Conservation (phyloP, 202 grass and related monocot species). For the Alloteropsis angusta region DNA sequence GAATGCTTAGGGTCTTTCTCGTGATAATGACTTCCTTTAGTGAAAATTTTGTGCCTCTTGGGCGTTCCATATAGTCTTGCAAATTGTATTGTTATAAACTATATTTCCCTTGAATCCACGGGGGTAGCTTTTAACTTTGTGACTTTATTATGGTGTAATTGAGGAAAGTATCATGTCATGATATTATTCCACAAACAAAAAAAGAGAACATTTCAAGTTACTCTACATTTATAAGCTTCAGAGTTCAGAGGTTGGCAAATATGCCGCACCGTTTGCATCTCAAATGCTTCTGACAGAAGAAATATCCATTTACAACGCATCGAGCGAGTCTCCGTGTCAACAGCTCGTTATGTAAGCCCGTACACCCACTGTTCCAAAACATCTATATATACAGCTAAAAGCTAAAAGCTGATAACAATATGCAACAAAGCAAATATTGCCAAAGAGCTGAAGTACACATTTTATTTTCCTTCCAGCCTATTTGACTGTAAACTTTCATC, state of each 20-base stretch:
- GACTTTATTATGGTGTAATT: background rate
- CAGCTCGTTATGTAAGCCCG: background rate
- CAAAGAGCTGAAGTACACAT: background rate
- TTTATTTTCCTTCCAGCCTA: slow-evolving; percentile 23
- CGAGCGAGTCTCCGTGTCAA: background rate
- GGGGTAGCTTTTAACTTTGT: background rate
- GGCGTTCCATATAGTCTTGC: background rate
- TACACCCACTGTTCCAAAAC: slow-evolving; percentile 11
- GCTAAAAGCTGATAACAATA: slow-evolving; percentile 14
- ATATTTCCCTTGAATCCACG: background rate
- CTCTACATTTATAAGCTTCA: background rate
- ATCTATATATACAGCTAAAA: slow-evolving; percentile 30
- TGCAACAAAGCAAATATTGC: background rate
- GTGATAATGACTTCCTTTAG: background rate
- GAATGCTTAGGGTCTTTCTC: background rate
- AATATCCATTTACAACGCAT: slow-evolving; percentile 27
- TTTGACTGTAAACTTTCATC: slow-evolving; percentile 21
- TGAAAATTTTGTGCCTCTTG: background rate
- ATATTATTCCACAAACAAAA: background rate
- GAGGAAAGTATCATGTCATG: background rate
- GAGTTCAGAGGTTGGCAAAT: background rate
- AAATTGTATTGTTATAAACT: slow-evolving; percentile 17
- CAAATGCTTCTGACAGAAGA: background rate
- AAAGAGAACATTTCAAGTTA: background rate
- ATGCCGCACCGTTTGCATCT: background rate